Evolutionary conservation across 805 yeast species (phyloP), one percentile per base, ranked within the genome.

Genomic region (Lachancea dasiensis): DNA sequence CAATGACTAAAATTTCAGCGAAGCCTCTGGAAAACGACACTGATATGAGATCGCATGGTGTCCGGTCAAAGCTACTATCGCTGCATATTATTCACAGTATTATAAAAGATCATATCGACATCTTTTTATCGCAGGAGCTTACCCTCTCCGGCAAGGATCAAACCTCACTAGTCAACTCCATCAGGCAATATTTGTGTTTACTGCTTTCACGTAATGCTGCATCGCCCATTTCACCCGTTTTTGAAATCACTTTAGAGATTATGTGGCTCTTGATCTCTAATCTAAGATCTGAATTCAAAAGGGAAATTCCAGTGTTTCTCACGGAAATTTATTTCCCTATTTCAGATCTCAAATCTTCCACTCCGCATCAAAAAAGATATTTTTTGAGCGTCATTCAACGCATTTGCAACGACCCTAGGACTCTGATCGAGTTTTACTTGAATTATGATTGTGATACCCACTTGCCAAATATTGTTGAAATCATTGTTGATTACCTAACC

Each of bases 251-350:
- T 3, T 70, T 90, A 27, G 97, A 92, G 61, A 89, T 94, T 13
- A 87, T 87, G 65, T 92, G 96, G 95, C 66, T 90, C 28, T 68
- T 92, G 49, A 69, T 90, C 27, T 76, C 87, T 17, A 83, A 86
- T 50, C 66, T 94, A 50, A 77, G 98, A 55, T 73, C 82, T 10
- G 92, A 84, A 49, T 87, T 92, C 67, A 90, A 89, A 61, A 74
- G 82, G 48, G 98, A 92, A 57, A 85, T 92, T 31, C 95, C 96
- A 1, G 95, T 94, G 0, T 85, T 94, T 54, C 75, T 89, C 65
- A 82, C 80, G 31, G 97, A 92, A 53, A 86, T 90, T 37, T 92
- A 92, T 59, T 83, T 92, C 63, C 96, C 97, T 3, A 86, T 94
- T 29, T 75, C 92, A 31, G 97, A 90, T 54, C 75, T 92, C 78